A percentile compares a stretch with the other conserved stretches of the same genome.
Evolutionary conservation across 2,329 filamentous ascomycete species (phyloP).

Genomic region (Aspergillus aculeatinus): DNA sequence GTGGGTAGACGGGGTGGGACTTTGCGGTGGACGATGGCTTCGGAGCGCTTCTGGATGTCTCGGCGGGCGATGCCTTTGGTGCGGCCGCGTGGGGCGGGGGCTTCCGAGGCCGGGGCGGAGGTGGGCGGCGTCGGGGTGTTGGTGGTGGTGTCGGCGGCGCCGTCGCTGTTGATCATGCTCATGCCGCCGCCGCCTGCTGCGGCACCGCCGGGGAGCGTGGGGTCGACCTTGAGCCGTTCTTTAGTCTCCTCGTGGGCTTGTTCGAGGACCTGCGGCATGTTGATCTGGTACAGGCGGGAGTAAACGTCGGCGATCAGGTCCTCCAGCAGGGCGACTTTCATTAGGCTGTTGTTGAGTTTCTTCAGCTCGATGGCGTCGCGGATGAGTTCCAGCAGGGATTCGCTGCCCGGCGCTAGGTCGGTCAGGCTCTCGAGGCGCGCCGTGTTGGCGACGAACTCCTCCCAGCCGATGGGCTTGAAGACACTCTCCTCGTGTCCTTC

Average conservation of each 20-base stretch:
- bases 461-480: constrained; percentile 63
- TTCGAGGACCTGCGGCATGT: constrained; percentile 39
- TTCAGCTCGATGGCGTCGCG: constrained; percentile 68
- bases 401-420: constrained; percentile 48
- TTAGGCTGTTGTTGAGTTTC: constrained; percentile 79
- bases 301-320: constrained; percentile 94
- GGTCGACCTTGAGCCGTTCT: constrained; percentile 49
- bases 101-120: constrained; percentile 34
- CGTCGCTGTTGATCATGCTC: constrained; percentile 39
- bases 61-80: constrained; percentile 60
- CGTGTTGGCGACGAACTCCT: constrained; percentile 63
- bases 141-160: constrained; percentile 26
- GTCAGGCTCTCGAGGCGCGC: constrained; percentile 61
- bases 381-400: constrained; percentile 59
- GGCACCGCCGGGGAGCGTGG: constrained; percentile 14
- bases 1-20: constrained; percentile 30
- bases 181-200: background rate
- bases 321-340: constrained; percentile 82
- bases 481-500: constrained; percentile 64
- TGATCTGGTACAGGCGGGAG: constrained; percentile 54
- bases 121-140: constrained; percentile 28
- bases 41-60: constrained; percentile 59
- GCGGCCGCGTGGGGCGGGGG: constrained; percentile 40
- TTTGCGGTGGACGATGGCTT: constrained; percentile 52
- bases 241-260: constrained; percentile 46